Evolutionary conservation across 2,329 filamentous ascomycete genomes (phyloP), one percentile per base, ranked within the genome.

Genomic region (Beauveria asiatica): DNA sequence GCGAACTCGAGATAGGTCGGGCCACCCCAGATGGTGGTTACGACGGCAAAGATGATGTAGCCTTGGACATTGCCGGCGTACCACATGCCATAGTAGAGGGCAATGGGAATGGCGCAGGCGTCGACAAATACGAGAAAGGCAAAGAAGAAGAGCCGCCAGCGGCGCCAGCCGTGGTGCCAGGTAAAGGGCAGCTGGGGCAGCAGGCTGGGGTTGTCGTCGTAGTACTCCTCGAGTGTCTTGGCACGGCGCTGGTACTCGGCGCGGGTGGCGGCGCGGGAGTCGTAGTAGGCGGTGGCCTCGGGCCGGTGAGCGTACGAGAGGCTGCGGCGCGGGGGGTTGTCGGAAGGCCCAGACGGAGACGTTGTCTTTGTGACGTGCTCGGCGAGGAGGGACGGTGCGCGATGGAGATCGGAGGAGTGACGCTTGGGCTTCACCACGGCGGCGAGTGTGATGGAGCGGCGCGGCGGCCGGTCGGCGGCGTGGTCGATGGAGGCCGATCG

Each of bases 1-100:
- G 70, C 78, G 61, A 81, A 81, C 64, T 82, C 79, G 60, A 81
- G 70, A 59, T 81, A 80, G 6, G 80, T 81, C n/a, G 80, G 76
- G 27, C 80, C 73, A 59, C 80, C 80, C 73, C 80, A 83, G 63
- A 82, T 80, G 41, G 79, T 78, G 0, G 80, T 81, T 48, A 82
- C 75, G 57, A 83, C 74, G 64, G 79, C 78, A 63, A 82, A 82
- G 57, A 79, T 75, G 65, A 74, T 75, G 66, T 68, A 75, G 44
- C 72, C 71, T 69, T 76, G 42, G 23, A 75, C 72, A 21, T 71
- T 21, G 37, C 72, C 74, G 4, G 70, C 73, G 49, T 73, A 80
- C 64, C 72, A 73, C 60, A 83, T 70, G 21, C 75, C 75, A 63
- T 82, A 83, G 71, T 80, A 83, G 5, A 83, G 69, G 1, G 78